Evolutionary conservation across 768 basidiomycete species (phyloP).

Genomic region (Mycena crocata): DNA sequence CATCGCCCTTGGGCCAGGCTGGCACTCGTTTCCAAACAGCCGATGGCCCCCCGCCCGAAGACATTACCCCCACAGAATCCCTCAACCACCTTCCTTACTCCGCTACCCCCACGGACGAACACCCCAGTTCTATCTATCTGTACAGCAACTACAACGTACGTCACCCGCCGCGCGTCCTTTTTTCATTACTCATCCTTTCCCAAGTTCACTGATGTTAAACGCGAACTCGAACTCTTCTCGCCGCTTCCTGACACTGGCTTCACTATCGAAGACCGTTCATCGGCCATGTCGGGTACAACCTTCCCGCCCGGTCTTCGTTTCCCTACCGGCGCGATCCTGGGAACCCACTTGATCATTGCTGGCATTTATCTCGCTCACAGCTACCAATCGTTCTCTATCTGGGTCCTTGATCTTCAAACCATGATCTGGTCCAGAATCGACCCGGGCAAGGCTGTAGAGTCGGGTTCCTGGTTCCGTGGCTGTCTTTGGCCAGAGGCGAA

Average conservation of each 20-base stretch:
- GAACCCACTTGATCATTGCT: slow-evolving; percentile 91
- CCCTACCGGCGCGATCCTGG: slow-evolving; percentile 93
- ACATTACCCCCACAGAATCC: slow-evolving; percentile 68
- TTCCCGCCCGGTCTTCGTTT: slow-evolving; percentile 97
- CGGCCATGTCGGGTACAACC: slow-evolving; percentile 81
- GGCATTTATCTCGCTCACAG: slow-evolving; percentile 96
- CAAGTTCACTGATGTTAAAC: slow-evolving; percentile 94
- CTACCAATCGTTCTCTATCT: slow-evolving; percentile 95
- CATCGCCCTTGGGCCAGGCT: slow-evolving; percentile 61
- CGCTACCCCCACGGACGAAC: slow-evolving; percentile 73
- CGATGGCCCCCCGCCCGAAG: slow-evolving; percentile 53
- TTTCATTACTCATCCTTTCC: slow-evolving; percentile 22
- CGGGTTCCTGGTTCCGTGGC: slow-evolving; percentile 95
- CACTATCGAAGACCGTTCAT: slow-evolving; percentile 82
- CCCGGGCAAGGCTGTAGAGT: slow-evolving; percentile 84
- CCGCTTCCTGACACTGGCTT: slow-evolving; percentile 83
- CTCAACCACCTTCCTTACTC: slow-evolving; percentile 84
- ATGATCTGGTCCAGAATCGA: slow-evolving; percentile 93
- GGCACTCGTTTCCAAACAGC: slow-evolving; percentile 70
- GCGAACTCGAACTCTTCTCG: slow-evolving; percentile 92
- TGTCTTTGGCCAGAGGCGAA: slow-evolving; percentile 88
- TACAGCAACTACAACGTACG: slow-evolving; percentile 97
- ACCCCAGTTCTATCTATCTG: slow-evolving; percentile 87
- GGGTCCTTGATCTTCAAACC: slow-evolving; percentile 88
- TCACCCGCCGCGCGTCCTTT: slow-evolving; percentile 26